Percentiles rank a stretch among this genome's conserved stretches.
Conservation (phyloP, 2,329 filamentous ascomycete species). For the Coleophoma crateriformis region DNA sequence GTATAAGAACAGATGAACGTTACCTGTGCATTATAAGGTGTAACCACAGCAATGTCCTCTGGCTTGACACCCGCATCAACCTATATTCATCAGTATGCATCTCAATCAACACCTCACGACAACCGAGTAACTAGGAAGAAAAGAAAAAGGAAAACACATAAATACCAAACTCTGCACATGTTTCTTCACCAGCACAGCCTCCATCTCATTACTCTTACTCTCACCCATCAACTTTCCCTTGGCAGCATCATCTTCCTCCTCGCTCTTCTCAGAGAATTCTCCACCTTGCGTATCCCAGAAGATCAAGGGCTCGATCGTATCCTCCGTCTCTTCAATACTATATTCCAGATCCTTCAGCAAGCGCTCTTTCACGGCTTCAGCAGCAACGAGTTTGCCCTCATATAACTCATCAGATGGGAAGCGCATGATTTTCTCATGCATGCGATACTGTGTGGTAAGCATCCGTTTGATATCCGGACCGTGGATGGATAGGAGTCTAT, state of each 20-base stretch:
- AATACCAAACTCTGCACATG: slow-evolving; percentile 66
- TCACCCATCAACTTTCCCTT: slow-evolving; percentile 51
- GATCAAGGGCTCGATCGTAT: slow-evolving; percentile 80
- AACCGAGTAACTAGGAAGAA: too few relatives aligned
- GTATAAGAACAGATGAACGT: slow-evolving; percentile 2
- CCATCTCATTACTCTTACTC: slow-evolving; percentile 89
- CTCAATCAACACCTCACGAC: too few relatives aligned
- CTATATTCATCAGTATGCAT: background rate
- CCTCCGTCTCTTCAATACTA: slow-evolving; percentile 71
- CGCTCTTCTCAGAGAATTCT: slow-evolving; percentile 77
- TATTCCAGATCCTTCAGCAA: slow-evolving; percentile 76
- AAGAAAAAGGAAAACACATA: too few relatives aligned
- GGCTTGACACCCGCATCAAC: slow-evolving; percentile 72
- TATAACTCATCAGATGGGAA: slow-evolving; percentile 91
- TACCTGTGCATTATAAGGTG: slow-evolving; percentile 92
- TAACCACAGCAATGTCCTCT: slow-evolving; percentile 87
- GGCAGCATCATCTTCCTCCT: slow-evolving; percentile 58
- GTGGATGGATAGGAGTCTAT: slow-evolving; percentile 76
- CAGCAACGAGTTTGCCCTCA: slow-evolving; percentile 73
- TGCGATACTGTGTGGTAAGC: slow-evolving; percentile 95
- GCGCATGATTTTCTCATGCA: slow-evolving; percentile 93
- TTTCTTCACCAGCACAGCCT: slow-evolving; percentile 72
- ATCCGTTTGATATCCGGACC: slow-evolving; percentile 83
- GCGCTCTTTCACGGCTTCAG: slow-evolving; percentile 68
- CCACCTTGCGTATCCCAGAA: slow-evolving; percentile 97